These are phyloP conservation scores for Neofusicoccum sp. DNA, from an alignment of 2,329 filamentous ascomycete species.

Conservation along the genomic window DNA sequence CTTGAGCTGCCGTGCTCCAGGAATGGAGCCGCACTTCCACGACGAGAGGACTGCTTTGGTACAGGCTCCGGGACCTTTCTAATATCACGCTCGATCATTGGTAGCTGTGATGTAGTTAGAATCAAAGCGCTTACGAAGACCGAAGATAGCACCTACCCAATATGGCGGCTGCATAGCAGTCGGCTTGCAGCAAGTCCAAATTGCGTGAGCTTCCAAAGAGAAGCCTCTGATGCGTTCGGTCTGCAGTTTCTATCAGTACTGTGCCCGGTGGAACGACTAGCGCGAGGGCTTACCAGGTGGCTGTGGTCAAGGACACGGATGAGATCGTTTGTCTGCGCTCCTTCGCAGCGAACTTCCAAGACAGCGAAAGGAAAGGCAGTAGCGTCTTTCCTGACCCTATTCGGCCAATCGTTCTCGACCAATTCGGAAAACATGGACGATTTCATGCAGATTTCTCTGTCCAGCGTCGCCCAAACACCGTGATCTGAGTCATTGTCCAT, in stretches of 20 bases:
- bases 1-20: conserved; percentile 29
- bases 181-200: conserved; percentile 49
- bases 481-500: conserved; percentile 44
- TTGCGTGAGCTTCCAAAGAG: conserved; percentile 53
- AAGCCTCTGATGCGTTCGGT: conserved; percentile 54
- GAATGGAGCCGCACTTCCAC: conserved; percentile 21
- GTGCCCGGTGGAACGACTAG: not conserved
- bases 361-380: conserved; percentile 51
- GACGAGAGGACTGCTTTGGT: conserved; percentile 28
- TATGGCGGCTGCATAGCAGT: conserved; percentile 46
- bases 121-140: not conserved
- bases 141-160: conserved; percentile 38
- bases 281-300: conserved; percentile 41
- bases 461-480: conserved; percentile 49
- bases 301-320: conserved; percentile 46
- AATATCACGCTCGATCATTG: conserved; percentile 50
- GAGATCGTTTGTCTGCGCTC: conserved; percentile 37
- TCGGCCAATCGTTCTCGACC: conserved; percentile 32
- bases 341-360: conserved; percentile 51
- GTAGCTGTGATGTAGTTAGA: conserved; percentile 28
- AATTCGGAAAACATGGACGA: conserved; percentile 29
- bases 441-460: conserved; percentile 46
- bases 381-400: conserved; percentile 26
- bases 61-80: conserved; percentile 49
- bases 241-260: conserved; percentile 22